phyloP scores from a whole-genome alignment of 2,329 filamentous ascomycete genomes.

The Sphaerostilbella broomeana region DNA sequence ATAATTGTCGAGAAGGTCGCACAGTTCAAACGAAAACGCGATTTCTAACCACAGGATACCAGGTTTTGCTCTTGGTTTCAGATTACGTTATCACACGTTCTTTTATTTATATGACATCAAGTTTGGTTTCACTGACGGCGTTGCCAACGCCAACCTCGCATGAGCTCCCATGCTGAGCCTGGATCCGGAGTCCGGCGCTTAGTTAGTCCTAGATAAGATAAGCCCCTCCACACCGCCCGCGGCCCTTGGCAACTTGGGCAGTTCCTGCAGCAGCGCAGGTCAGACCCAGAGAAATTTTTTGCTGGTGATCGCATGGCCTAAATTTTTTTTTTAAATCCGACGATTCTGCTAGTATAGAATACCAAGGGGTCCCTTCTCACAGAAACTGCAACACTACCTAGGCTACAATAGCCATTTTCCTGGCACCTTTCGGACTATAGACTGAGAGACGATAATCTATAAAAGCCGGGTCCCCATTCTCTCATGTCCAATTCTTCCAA shows the following conservation, averaged over 20 bases:
- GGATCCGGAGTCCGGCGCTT: slow-evolving; percentile 14
- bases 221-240: slow-evolving; percentile 11
- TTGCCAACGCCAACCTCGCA: slow-evolving; percentile 10
- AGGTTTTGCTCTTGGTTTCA: neutral
- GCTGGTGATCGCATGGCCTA: too few relatives aligned
- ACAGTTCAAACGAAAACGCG: neutral
- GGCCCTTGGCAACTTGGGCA: neutral
- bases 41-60: neutral
- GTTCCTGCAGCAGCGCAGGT: slow-evolving; percentile 7
- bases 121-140: slow-evolving; percentile 5
- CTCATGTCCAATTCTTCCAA: slow-evolving; percentile 9
- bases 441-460: too few relatives aligned
- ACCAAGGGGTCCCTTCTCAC: too few relatives aligned
- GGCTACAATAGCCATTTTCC: too few relatives aligned
- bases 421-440: neutral
- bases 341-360: too few relatives aligned
- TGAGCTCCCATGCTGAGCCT: neutral
- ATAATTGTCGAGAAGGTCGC: neutral
- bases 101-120: slow-evolving; percentile 1
- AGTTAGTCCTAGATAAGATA: slow-evolving; percentile 17
- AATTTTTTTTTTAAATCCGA: too few relatives aligned
- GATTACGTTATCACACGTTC: neutral
- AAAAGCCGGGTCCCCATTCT: too few relatives aligned
- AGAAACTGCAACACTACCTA: too few relatives aligned
- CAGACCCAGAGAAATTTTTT: slow-evolving; percentile 5